These are phyloP conservation scores for Euphorbia peplus DNA, from an alignment of 345 rosid genomes.

Conservation along the genomic window DNA sequence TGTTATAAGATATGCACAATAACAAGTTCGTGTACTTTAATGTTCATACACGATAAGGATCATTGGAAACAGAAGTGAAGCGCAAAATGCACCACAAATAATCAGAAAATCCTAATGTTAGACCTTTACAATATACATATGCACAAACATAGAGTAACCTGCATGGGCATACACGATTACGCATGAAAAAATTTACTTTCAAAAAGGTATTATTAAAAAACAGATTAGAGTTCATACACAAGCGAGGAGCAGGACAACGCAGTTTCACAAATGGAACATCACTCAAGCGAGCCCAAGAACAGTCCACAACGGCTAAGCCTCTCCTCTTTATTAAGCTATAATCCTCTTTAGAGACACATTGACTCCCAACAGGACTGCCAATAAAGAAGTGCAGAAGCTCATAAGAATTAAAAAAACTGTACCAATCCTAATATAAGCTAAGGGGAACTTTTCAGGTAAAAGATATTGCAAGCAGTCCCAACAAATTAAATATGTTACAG, in stretches of 20 bases:
- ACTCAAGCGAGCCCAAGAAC: conserved; percentile 92
- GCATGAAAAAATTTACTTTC: not conserved
- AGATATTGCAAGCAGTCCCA: not conserved
- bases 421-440: not conserved
- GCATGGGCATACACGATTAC: not conserved
- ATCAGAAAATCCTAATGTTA: not conserved
- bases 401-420: conserved; percentile 3
- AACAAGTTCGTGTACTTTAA: not conserved
- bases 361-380: conserved; percentile 87
- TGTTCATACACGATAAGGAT: not conserved
- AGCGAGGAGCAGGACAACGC: conserved; percentile 87
- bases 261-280: conserved; percentile 95
- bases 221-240: conserved; percentile 53
- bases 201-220: not conserved
- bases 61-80: conserved; percentile 2
- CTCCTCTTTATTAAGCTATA: conserved; percentile 60
- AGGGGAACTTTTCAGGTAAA: not conserved
- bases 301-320: conserved; percentile 97
- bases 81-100: not conserved
- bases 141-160: not conserved
- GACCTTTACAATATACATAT: not conserved
- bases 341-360: conserved; percentile 88
- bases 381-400: conserved; percentile 11
- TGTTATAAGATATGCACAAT: too few species aligned
- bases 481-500: not conserved